Base-by-base conservation (phyloP, 2,329 filamentous ascomycete species). In the Cytospora paraplurivora region DNA sequence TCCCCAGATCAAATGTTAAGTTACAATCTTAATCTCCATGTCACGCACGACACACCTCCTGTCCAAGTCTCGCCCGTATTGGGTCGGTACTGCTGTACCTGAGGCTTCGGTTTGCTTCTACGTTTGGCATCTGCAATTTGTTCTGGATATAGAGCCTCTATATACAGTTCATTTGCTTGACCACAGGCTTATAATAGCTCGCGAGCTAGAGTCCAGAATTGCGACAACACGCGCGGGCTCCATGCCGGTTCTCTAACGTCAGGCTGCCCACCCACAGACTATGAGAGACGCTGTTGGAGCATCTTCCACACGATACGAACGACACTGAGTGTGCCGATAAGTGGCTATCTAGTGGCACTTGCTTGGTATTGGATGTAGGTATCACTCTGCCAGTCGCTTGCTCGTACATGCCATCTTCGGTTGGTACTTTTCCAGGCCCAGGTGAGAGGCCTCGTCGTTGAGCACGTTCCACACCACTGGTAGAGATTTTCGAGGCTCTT, bases 11-110 rank as follows among this genome's bases (percentile, higher is more conserved):
- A 61, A 51, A 53, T 57, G 38, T 61, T 34, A 59, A 49, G 60
- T 66, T 47, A 56, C 61, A 58, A 52, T 50, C 44, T 54, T 57
- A 63, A 66, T 66, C 47, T 66, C 62, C 57, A 53, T 55, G 62
- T 51, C 62, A 41, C 62, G 32, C 50, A 50, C 41, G 32, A 63
- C 38, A 47, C 41, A 17, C 34, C 27, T 57, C 41, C 21, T 49
- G 21, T 47, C 44, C 44, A 19, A 19, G 44, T 47, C 56, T 63
- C 41, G 56, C 41, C 56, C 53, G 62, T 59, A 55, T 41, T 49
- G 53, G 37, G 27, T 12, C 51, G 33, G 56, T 35, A 35, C 35
- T 33, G 5, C 32, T 57, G 38, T 32, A 44, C n/a, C n/a, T 57
- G 55, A 38, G 19, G 50, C 55, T 47, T 57, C 4, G 32, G 21